Conservation (phyloP, 352 stramenopile species). For the Labyrinthula sp. region DNA sequence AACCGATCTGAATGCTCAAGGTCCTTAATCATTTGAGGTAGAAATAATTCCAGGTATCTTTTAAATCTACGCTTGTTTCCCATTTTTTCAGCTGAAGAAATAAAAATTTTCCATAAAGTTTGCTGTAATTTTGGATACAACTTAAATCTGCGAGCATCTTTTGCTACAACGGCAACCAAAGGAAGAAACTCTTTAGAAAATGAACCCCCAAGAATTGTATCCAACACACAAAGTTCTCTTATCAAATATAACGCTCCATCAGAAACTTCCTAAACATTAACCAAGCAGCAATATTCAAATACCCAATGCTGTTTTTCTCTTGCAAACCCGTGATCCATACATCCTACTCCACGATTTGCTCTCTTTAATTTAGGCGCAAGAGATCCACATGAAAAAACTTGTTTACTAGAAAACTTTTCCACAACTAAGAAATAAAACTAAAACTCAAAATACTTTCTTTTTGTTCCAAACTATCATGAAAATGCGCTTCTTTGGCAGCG, state of each 20-base stretch:
- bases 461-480: too few species aligned
- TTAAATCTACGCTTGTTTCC: slow-evolving; percentile 59
- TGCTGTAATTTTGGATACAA: slow-evolving; percentile 50
- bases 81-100: slow-evolving; percentile 45
- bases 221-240: slow-evolving; percentile 46
- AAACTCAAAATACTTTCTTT: too few species aligned
- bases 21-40: slow-evolving; percentile 22
- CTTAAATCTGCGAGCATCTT: slow-evolving; percentile 49
- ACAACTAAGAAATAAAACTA: too few species aligned
- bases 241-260: slow-evolving; percentile 84
- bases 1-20: slow-evolving; percentile 39
- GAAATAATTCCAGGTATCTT: slow-evolving; percentile 52
- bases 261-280: too few species aligned
- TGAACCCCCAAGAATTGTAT: too few species aligned
- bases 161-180: slow-evolving; percentile 42
- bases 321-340: slow-evolving; percentile 51
- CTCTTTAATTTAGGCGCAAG: slow-evolving; percentile 75
- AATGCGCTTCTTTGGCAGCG: too few species aligned
- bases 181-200: not conserved
- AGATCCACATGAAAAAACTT: slow-evolving; percentile 78
- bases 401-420: slow-evolving; percentile 66
- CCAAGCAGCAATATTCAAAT: too few species aligned
- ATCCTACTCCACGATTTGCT: slow-evolving; percentile 47
- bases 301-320: slow-evolving; percentile 61
- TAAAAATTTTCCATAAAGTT: slow-evolving; percentile 57